phyloP scores from a whole-genome alignment of 495 filamentous ascomycete species.

The Penicillium maclennaniae region DNA sequence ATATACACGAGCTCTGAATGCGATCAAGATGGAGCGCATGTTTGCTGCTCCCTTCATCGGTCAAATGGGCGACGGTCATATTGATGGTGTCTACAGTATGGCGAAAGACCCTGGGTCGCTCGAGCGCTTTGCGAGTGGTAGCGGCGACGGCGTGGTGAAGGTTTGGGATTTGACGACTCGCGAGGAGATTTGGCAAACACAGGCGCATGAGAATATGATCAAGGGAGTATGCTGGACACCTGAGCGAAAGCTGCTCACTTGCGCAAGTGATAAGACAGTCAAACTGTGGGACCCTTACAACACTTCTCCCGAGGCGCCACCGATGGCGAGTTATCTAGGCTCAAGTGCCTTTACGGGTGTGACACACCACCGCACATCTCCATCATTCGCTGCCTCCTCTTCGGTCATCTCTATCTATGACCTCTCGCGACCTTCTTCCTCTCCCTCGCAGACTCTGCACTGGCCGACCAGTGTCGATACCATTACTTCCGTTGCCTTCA shows the following conservation, averaged over 20 bases:
- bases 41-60: conserved; percentile 90
- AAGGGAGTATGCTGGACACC: conserved; percentile 87
- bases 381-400: conserved; percentile 75
- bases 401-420: conserved; percentile 84
- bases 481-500: conserved; percentile 86
- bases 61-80: conserved; percentile 84
- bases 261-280: conserved; percentile 79
- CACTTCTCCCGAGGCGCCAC: conserved; percentile 55
- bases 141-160: conserved; percentile 85
- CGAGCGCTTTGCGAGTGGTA: conserved; percentile 70
- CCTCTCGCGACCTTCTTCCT: conserved; percentile 64
- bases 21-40: conserved; percentile 91
- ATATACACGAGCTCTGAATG: conserved; percentile 85
- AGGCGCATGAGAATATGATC: conserved; percentile 83
- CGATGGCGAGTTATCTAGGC: conserved; percentile 79
- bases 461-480: conserved; percentile 90
- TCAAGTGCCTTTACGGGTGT: conserved; percentile 76
- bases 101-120: conserved; percentile 67
- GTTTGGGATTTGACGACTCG: conserved; percentile 84
- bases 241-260: conserved; percentile 82
- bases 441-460: conserved; percentile 72
- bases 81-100: conserved; percentile 83
- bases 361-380: conserved; percentile 69
- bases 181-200: conserved; percentile 74
- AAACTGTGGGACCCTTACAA: conserved; percentile 91